Evolutionary conservation across 768 basidiomycete species (phyloP).

Genomic region (Hericium rajendrae): DNA sequence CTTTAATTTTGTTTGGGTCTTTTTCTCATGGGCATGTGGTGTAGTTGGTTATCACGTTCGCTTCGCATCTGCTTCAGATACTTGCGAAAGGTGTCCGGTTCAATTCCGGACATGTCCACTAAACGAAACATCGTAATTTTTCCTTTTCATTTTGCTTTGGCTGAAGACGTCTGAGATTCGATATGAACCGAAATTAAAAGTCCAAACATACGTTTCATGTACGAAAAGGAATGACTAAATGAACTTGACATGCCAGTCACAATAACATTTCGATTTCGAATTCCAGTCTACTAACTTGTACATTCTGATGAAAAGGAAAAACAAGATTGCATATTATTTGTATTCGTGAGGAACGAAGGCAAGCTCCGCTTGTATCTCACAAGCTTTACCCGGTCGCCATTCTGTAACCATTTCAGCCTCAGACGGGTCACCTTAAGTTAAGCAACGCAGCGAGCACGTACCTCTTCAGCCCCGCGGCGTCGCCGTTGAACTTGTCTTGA

Average conservation of each 20-base stretch:
- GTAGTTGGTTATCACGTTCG: neutral
- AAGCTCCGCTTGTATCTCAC: neutral
- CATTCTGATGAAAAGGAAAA: neutral
- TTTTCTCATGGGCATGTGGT: neutral
- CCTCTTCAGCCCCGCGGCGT: conserved; percentile 31
- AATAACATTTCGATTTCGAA: too few species aligned
- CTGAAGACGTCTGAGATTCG: too few species aligned
- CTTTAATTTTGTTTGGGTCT: too few species aligned
- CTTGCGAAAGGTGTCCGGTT: neutral
- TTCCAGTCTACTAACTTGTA: neutral
- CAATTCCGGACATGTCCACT: neutral
- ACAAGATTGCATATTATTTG: neutral
- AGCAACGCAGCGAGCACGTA: conserved; percentile 11
- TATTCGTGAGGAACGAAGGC: neutral
- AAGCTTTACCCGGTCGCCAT: neutral
- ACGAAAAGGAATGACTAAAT: too few species aligned
- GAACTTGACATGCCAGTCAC: too few species aligned
- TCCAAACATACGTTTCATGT: too few species aligned
- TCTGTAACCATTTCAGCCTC: neutral
- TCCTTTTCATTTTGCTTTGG: too few species aligned
- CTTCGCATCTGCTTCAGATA: neutral
- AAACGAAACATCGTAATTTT: too few species aligned
- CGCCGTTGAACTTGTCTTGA: conserved; percentile 48
- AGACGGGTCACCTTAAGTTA: neutral
- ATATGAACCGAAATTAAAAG: too few species aligned